These are phyloP conservation scores for Dissophora ornata DNA, from an alignment of 192 early-diverging fungal genomes.

Conservation along the genomic window DNA sequence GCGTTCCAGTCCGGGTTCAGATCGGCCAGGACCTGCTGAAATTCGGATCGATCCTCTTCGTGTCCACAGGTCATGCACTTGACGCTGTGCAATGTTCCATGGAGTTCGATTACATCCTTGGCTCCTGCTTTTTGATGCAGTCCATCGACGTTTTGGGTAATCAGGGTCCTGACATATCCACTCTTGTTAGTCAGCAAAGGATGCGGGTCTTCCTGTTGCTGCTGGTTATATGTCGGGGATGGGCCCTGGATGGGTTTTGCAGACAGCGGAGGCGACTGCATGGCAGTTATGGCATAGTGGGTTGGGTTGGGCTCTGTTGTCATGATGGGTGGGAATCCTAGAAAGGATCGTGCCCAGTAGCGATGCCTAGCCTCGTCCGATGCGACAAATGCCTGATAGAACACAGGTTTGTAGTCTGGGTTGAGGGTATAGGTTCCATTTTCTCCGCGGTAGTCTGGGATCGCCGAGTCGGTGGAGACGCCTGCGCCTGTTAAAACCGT, in stretches of 20 bases:
- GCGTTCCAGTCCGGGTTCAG: slow-evolving; percentile 77
- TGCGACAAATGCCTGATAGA: slow-evolving; percentile 71
- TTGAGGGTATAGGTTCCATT: slow-evolving; percentile 75
- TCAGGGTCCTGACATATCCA: slow-evolving; percentile 63
- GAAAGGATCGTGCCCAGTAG: slow-evolving; percentile 92
- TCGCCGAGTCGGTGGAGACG: slow-evolving; percentile 73
- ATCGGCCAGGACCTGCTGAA: slow-evolving; percentile 71
- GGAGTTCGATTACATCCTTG: slow-evolving; percentile 79
- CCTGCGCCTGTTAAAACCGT: slow-evolving; percentile 67
- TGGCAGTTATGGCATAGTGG: slow-evolving; percentile 69
- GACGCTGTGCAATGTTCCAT: slow-evolving; percentile 82
- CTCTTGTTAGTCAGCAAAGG: too few species aligned
- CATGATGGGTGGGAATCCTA: slow-evolving; percentile 81
- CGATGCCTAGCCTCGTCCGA: slow-evolving; percentile 68
- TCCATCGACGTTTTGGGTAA: slow-evolving; percentile 96
- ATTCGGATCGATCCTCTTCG: slow-evolving; percentile 62
- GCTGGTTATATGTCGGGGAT: neutral
- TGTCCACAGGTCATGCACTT: slow-evolving; percentile 78
- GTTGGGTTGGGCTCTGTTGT: slow-evolving; percentile 78
- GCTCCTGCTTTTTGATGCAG: slow-evolving; percentile 75
- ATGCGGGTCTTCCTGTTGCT: too few species aligned
- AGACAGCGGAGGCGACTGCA: slow-evolving; percentile 55
- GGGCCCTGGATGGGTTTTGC: neutral
- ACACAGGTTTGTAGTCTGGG: slow-evolving; percentile 85
- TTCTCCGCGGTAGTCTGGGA: slow-evolving; percentile 88